These are phyloP conservation scores for Rhizopogon roseolus DNA, from an alignment of 768 basidiomycete genomes.

Conservation along the genomic window DNA sequence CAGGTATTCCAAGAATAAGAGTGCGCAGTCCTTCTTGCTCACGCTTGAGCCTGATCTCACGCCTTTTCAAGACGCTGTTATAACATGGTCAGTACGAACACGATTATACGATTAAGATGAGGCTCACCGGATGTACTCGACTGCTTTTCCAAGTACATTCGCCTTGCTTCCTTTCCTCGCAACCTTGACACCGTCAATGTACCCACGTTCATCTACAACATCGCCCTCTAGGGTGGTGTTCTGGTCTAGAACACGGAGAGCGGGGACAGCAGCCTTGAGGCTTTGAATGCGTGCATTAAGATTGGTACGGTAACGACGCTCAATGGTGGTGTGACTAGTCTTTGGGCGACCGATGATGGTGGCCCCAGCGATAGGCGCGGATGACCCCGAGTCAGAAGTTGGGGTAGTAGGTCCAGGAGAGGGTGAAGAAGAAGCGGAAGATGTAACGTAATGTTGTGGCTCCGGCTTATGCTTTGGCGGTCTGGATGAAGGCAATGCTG, in stretches of 20 bases:
- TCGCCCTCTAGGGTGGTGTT: conserved; percentile 35
- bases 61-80: conserved; percentile 68
- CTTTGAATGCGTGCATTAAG: conserved; percentile 83
- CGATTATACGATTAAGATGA: background rate
- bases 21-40: conserved; percentile 74
- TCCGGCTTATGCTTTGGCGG: conserved; percentile 14
- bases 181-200: conserved; percentile 88
- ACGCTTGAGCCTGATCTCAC: conserved; percentile 64
- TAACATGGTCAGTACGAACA: conserved; percentile 3
- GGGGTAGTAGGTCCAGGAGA: conserved; percentile 32
- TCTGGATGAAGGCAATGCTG: conserved; percentile 34
- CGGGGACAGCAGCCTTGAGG: conserved; percentile 77
- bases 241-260: conserved; percentile 72
- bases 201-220: conserved; percentile 76
- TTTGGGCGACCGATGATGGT: conserved; percentile 48
- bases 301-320: conserved; percentile 84
- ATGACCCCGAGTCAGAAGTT: conserved; percentile 13
- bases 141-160: conserved; percentile 84
- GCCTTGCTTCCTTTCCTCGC: conserved; percentile 90
- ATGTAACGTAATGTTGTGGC: conserved; percentile 14
- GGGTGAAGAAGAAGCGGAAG: conserved; percentile 35
- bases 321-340: conserved; percentile 87
- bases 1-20: conserved; percentile 66
- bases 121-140: conserved; percentile 75
- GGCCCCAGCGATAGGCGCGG: conserved; percentile 1